Base-by-base conservation (phyloP, 108 stramenopile species). In the Cyclotella cryptica region DNA sequence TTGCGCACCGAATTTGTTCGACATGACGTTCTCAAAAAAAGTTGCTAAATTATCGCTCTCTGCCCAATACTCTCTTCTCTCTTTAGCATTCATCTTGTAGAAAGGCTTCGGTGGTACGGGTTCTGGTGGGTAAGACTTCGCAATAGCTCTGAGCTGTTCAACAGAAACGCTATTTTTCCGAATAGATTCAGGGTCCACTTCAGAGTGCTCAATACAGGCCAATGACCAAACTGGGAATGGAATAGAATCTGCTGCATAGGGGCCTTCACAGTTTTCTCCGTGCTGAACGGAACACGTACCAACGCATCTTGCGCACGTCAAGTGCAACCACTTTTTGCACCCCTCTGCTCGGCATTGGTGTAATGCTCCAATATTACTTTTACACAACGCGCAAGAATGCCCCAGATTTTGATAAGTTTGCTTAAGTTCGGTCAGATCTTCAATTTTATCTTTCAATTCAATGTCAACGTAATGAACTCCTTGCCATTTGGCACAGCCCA, bases 401-500 rank as follows among this genome's bases (percentile, higher is more conserved):
- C 78, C 80, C 46, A 70, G 63, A 27, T 30, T 49, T 43, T 84
- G 69, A 84, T 87, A 94, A 21, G 70, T 26, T 40, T 75, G 21
- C 52, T 90, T 92, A 19, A 94, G 77, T 40, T 75, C 64, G 9
- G 83, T 71, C 27, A 89, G 83, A 71, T 92, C 88, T 73, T 93
- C 95, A n/a, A 96, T 81, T 22, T 84, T 81, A 39, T 82, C 77
- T 58, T 80, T 74, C 51, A 47, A 24, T 29, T 42, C 69, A 21
- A 77, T 69, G 27, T 83, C 85, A 17, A 91, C 73, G 54, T 93
- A 92, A 42, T 86, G 65, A 28, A 94, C 75, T 17, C 95, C 95
- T 60, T 89, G 90, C 95, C 95, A 96, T 60, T 96, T 96, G 12
- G 95, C 92, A 78, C 95, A 96, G 2, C 69, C 66, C 47, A 89